Percentiles rank a stretch among this genome's conserved stretches.
phyloP scores from a whole-genome alignment of 1,284 basidiomycete species.

The Hortiboletus rubellus region DNA sequence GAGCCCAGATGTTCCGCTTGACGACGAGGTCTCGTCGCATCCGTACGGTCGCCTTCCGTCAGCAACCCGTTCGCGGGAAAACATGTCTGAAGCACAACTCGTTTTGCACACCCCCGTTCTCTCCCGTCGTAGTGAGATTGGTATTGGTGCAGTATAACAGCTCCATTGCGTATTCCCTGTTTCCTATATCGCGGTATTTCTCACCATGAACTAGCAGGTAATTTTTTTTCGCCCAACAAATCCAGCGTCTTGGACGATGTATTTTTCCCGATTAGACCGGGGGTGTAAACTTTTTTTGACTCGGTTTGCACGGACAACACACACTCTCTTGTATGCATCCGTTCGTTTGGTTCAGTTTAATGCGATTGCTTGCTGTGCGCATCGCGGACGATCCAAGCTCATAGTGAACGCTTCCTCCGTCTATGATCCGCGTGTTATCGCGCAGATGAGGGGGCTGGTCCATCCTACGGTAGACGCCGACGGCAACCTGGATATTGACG shows the following conservation, averaged over 20 bases:
- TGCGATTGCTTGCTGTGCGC: constrained; percentile 12
- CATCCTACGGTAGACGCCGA: constrained; percentile 15
- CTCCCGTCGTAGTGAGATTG: constrained; percentile 19
- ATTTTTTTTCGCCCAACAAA: constrained; percentile 1
- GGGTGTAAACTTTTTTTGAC: constrained; percentile 27
- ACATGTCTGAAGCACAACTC: constrained; percentile 31
- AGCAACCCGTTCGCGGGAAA: constrained; percentile 24
- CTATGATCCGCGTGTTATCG: constrained; percentile 13
- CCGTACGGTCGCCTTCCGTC: constrained; percentile 22
- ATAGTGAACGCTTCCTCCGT: not conserved
- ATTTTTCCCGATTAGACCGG: constrained; percentile 16
- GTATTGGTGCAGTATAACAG: constrained; percentile 15
- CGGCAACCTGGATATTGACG: constrained; percentile 15
- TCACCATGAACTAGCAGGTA: not conserved
- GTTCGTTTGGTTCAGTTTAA: constrained; percentile 6
- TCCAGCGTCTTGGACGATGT: constrained; percentile 20
- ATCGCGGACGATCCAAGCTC: not conserved
- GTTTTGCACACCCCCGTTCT: constrained; percentile 14
- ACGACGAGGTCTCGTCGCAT: constrained; percentile 23
- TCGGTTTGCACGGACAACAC: constrained; percentile 3
- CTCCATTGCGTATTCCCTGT: not conserved
- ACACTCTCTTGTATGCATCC: constrained; percentile 1
- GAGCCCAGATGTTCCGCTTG: constrained; percentile 19
- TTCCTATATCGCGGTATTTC: not conserved
- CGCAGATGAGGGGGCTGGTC: not conserved